Evolutionary conservation across 176 grass and related monocot species (phyloP), one percentile per base, ranked within the genome.

Genomic region (Tuctoria greenei): DNA sequence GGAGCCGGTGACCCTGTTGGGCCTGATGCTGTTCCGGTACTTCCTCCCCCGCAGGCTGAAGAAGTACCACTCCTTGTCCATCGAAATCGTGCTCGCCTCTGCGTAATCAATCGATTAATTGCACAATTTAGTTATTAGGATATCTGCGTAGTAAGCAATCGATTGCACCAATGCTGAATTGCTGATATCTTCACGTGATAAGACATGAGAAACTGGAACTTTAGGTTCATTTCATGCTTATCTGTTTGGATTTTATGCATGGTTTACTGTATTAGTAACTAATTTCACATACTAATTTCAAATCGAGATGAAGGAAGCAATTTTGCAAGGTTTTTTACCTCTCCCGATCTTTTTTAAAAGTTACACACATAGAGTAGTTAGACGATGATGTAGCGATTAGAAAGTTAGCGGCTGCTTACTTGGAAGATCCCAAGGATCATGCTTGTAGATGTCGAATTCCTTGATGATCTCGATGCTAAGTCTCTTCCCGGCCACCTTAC

Each of bases 61-160:
- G 85, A 91, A 97, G 80, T 93, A 97, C 88, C 82, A 88, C 37
- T 97, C 93, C 82, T 88, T 88, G 49, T 97, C 90, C 40, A 86
- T 69, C 31, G 64, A 84, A 25, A 59, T 80, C 34, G 37, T 67
- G 72, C 61, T 87, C 20, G 69, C 68, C 75, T 90, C 90, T 97
- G 69, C 77, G 26, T 64, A 23, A 20, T 63, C 25, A 15, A 62
- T 65, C 58, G 37, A 68, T 63, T 46, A 35, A 62, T 47, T 75
- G 24, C 26, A 60, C 45, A 49, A n/a, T 18, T 59, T 16, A 62
- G 12, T 20, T 26, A 20, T 41, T 5, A 65, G 18, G 36, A 40
- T 65, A 8, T 41, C 18, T 40, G 8, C 63, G n/a, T n/a, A n/a
- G n/a, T n/a, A n/a, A n/a, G n/a, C n/a, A 3, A 31, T 31, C 31